Evolutionary conservation across 257 asterid genomes (phyloP).

Genomic region (Echites panduratus): DNA sequence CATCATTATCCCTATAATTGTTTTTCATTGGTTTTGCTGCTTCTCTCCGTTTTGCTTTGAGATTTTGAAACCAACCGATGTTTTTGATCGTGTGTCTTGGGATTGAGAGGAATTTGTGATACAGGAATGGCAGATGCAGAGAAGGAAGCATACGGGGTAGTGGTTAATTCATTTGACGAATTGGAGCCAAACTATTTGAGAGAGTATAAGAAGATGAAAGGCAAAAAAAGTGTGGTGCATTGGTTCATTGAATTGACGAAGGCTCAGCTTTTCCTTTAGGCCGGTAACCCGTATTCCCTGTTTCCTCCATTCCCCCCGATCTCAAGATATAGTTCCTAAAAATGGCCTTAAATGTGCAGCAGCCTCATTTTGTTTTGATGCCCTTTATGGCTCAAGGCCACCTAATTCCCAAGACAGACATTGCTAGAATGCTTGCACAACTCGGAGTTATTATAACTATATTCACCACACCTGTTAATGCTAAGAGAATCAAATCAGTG

Average conservation of each 20-base stretch:
- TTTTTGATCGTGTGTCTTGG: slow-evolving; percentile 16
- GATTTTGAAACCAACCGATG: slow-evolving; percentile 16
- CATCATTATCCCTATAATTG: slow-evolving; percentile 44
- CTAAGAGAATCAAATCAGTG: slow-evolving; percentile 21
- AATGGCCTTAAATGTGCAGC: background rate
- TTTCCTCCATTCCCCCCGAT: background rate
- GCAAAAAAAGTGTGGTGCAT: slow-evolving; percentile 31
- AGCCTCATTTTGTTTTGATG: slow-evolving; percentile 34
- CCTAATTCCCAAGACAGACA: slow-evolving; percentile 45
- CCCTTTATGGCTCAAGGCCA: slow-evolving; percentile 55
- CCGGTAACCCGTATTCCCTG: background rate
- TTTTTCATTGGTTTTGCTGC: slow-evolving; percentile 49
- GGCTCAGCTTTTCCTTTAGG: slow-evolving; percentile 17
- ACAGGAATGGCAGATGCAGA: slow-evolving; percentile 35
- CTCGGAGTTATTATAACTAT: slow-evolving; percentile 26
- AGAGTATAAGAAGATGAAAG: slow-evolving; percentile 21
- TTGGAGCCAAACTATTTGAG: too few species aligned
- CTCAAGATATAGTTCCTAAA: background rate
- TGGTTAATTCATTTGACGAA: slow-evolving; percentile 31
- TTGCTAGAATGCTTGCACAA: slow-evolving; percentile 34
- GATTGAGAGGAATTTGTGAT: slow-evolving; percentile 43
- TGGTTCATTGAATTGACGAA: too few species aligned
- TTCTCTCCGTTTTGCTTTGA: slow-evolving; percentile 30
- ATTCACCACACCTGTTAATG: slow-evolving; percentile 42
- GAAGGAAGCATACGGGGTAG: too few species aligned